phyloP scores from a whole-genome alignment of 1,284 basidiomycete genomes.

The Cryptococcus neoformans region DNA sequence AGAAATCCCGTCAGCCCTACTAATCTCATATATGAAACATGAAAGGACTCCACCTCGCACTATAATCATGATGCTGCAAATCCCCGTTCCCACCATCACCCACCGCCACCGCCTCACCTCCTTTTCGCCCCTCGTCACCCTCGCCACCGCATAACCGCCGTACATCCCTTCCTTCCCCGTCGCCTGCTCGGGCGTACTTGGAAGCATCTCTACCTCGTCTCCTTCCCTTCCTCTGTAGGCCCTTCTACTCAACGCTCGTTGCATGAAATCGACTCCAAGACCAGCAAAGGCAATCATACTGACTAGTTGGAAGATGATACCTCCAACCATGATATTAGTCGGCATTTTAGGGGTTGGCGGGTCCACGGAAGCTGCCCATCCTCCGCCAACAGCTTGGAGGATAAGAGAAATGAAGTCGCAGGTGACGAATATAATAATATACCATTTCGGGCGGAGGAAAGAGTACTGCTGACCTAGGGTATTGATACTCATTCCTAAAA shows the following conservation, averaged over 20 bases:
- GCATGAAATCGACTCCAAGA: slow-evolving; percentile 31
- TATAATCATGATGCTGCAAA: slow-evolving; percentile 40
- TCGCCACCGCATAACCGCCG: neutral
- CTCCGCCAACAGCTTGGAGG: slow-evolving; percentile 48
- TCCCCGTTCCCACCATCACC: slow-evolving; percentile 31
- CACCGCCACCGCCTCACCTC: slow-evolving; percentile 27
- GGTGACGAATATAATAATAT: slow-evolving; percentile 41
- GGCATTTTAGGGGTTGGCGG: slow-evolving; percentile 8
- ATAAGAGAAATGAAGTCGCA: slow-evolving; percentile 45
- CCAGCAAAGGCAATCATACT: slow-evolving; percentile 33
- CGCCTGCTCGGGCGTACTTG: neutral
- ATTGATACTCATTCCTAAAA: slow-evolving; percentile 41
- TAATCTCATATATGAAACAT: neutral
- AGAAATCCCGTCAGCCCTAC: neutral
- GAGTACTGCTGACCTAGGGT: slow-evolving; percentile 42
- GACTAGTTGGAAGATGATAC: slow-evolving; percentile 41
- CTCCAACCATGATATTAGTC: slow-evolving; percentile 22
- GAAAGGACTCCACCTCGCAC: slow-evolving; percentile 26
- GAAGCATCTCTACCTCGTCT: neutral
- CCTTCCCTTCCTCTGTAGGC: slow-evolving; percentile 18
- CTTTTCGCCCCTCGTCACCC: slow-evolving; percentile 1
- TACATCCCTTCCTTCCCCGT: neutral
- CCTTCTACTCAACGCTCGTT: slow-evolving; percentile 18
- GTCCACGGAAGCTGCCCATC: slow-evolving; percentile 24
- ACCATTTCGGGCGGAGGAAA: slow-evolving; percentile 34